Conservation (phyloP, 306 rosid genomes). For the Castanea crenata region DNA sequence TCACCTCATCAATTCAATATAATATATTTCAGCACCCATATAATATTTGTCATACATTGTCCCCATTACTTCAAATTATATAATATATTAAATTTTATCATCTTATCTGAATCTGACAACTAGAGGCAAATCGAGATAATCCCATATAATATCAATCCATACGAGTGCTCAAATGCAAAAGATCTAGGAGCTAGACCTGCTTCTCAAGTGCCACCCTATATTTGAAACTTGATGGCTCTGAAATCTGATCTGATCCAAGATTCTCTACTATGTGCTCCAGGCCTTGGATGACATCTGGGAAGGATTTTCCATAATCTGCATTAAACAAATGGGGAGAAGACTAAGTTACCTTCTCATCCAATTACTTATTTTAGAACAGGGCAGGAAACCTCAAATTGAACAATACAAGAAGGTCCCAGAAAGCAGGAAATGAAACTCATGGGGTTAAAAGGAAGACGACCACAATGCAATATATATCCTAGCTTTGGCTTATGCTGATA, state of each 20-base stretch:
- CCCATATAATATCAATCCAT: constrained; percentile 12
- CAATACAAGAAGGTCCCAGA: not conserved
- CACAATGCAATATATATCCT: not conserved
- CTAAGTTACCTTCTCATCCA: constrained; percentile 14
- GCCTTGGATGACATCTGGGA: constrained; percentile 75
- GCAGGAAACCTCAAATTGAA: not conserved
- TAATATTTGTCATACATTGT: not conserved
- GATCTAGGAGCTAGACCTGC: constrained; percentile 58
- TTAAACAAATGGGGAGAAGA: constrained; percentile 22
- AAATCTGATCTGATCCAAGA: constrained; percentile 52
- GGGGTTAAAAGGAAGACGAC: too few species aligned
- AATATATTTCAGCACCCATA: too few species aligned
- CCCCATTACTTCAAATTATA: not conserved
- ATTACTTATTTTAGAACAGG: not conserved
- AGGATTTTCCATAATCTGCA: constrained; percentile 83
- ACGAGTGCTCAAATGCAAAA: constrained; percentile 1
- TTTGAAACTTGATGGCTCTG: constrained; percentile 80
- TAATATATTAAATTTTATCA: not conserved
- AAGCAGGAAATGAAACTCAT: not conserved
- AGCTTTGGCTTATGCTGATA: not conserved
- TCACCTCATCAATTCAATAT: not conserved
- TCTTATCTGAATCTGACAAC: not conserved
- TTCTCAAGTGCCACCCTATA: constrained; percentile 84
- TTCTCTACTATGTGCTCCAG: constrained; percentile 70
- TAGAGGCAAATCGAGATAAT: constrained; percentile 2